Conservation (phyloP, 305 asterid genomes). For the Solanum hybrid region DNA sequence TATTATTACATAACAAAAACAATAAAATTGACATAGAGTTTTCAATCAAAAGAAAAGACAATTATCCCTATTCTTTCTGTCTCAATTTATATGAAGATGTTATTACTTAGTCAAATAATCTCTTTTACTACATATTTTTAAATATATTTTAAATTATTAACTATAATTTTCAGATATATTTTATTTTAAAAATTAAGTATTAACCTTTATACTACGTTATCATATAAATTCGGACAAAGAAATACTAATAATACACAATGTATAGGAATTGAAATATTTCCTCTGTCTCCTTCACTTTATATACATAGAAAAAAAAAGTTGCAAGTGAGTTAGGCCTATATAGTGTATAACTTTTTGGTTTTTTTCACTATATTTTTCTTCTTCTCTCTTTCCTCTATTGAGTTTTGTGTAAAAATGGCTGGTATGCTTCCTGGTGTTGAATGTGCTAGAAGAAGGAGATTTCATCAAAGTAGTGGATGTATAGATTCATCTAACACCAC, state of each 20-base stretch:
- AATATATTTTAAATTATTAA: too few relatives aligned
- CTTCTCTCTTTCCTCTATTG: neutral
- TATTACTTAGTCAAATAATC: neutral
- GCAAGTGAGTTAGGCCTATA: neutral
- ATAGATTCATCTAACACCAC: slow-evolving; percentile 13
- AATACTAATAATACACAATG: too few relatives aligned
- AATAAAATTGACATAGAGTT: neutral
- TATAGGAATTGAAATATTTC: neutral
- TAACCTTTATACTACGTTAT: neutral
- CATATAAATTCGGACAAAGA: neutral
- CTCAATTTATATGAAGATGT: neutral
- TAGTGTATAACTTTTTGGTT: neutral
- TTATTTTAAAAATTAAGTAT: neutral
- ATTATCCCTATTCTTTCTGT: fast-evolving
- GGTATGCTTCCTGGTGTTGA: slow-evolving; percentile 40
- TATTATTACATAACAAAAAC: neutral
- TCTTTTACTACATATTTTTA: neutral
- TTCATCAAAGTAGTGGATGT: slow-evolving; percentile 23
- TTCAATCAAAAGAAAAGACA: neutral
- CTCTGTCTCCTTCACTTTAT: neutral
- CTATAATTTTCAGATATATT: neutral
- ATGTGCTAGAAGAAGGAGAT: slow-evolving; percentile 30
- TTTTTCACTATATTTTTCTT: neutral
- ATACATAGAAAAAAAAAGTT: neutral
- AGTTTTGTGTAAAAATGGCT: slow-evolving; percentile 16